A percentile compares a stretch with the other conserved stretches of the same genome.
Conservation (phyloP, 139 green algal species). For the Ulvella scutata region DNA sequence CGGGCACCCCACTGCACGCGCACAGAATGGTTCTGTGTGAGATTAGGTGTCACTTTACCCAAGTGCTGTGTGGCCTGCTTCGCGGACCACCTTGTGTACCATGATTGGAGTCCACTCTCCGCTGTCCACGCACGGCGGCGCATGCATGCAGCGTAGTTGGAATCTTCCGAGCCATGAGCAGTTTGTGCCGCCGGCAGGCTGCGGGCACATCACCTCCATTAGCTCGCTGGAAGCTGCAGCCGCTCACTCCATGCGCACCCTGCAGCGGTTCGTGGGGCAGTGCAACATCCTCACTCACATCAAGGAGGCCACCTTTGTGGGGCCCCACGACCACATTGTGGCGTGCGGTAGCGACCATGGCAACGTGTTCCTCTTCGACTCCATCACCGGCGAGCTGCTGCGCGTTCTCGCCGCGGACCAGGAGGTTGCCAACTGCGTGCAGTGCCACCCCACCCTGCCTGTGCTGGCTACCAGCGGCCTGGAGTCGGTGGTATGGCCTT, state of each 20-base stretch:
- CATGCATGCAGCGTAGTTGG: constrained; percentile 3
- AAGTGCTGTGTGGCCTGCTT: too few species aligned
- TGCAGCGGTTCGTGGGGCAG: constrained; percentile 46
- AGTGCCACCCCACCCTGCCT: constrained; percentile 50
- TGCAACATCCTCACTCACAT: constrained; percentile 78
- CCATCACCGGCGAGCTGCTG: constrained; percentile 21
- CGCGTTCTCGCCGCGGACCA: constrained; percentile 41
- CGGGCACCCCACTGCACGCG: too few species aligned
- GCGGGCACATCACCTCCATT: not conserved
- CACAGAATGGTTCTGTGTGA: too few species aligned
- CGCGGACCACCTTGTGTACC: too few species aligned
- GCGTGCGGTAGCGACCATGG: constrained; percentile 60
- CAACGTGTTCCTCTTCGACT: constrained; percentile 57
- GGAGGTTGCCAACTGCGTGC: constrained; percentile 65
- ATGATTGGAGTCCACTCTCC: too few species aligned
- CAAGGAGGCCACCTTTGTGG: constrained; percentile 63
- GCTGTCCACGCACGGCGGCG: not conserved
- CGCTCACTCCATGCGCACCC: not conserved
- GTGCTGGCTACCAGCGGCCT: constrained; percentile 74
- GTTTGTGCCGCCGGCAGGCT: not conserved
- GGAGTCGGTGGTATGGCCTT: constrained; percentile 36
- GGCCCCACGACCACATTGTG: constrained; percentile 39
- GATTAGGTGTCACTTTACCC: too few species aligned
- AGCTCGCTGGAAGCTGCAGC: not conserved
- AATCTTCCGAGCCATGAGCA: not conserved